These are phyloP conservation scores for Microcera coccophila DNA, from an alignment of 2,329 filamentous ascomycete species.

Conservation along the genomic window DNA sequence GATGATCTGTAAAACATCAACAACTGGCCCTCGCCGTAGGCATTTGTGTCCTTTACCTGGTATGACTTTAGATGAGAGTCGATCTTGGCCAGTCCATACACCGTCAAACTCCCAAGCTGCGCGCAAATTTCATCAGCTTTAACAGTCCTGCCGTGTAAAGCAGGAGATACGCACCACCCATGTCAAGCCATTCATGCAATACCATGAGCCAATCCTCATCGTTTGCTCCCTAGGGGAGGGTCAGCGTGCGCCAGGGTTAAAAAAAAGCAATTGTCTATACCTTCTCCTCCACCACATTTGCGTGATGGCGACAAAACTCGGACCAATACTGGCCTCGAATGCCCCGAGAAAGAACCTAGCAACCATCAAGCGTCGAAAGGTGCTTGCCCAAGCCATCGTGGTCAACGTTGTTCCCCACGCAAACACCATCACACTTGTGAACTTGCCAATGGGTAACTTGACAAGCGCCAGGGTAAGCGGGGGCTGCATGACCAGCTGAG, in stretches of 20 bases:
- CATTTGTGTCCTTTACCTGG: slow-evolving; percentile 35
- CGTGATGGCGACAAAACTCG: slow-evolving; percentile 54
- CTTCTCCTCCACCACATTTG: slow-evolving; percentile 60
- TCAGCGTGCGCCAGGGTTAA: slow-evolving; percentile 4
- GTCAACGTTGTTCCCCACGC: slow-evolving; percentile 52
- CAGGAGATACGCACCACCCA: slow-evolving; percentile 40
- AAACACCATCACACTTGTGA: slow-evolving; percentile 54
- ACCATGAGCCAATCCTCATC: slow-evolving; percentile 54
- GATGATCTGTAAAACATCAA: slow-evolving; percentile 37
- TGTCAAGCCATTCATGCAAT: slow-evolving; percentile 57
- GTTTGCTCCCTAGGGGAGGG: slow-evolving; percentile 47
- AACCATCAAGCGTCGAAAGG: slow-evolving; percentile 47
- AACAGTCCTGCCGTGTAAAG: background rate
- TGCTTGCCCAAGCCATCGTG: slow-evolving; percentile 49
- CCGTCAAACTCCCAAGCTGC: slow-evolving; percentile 51
- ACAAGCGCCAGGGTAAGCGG: slow-evolving; percentile 54
- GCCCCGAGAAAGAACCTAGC: slow-evolving; percentile 54
- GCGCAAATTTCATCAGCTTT: background rate
- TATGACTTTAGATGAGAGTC: slow-evolving; percentile 43
- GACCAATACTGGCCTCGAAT: slow-evolving; percentile 48
- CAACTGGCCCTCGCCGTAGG: background rate
- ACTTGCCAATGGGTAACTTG: slow-evolving; percentile 58
- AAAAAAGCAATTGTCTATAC: slow-evolving; percentile 7
- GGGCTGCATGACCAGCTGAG: slow-evolving; percentile 56
- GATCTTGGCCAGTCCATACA: slow-evolving; percentile 57